Base-by-base conservation (phyloP, 2,329 filamentous ascomycete species). In the Fusarium secorum region DNA sequence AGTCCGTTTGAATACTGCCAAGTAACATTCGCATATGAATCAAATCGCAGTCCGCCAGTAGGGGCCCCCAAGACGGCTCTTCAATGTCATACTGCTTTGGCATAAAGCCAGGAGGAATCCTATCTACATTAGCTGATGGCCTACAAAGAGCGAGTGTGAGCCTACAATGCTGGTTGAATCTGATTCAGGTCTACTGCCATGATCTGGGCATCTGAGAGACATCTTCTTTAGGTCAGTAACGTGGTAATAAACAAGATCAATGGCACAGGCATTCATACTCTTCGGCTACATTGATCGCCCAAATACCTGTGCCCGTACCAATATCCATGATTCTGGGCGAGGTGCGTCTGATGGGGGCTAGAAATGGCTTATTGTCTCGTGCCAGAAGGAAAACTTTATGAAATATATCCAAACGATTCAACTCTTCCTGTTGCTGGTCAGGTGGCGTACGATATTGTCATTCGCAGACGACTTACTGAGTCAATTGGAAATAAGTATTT, bases 221-320 rank as follows among this genome's bases (percentile, higher is more conserved):
- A 74, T 20, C 78, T 79, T 35, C 5, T 15, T 10, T 33, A 24
- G 41, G 60, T 64, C 13, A 65, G 67, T 22, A 33, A 36, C 17
- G 38, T 64, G 35, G 52, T 7, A 35, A 11, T 17, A 33, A 7
- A 15, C 15, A 20, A 24, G 10, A 2, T 18, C n/a, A 18, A 41
- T 2, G 39, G 46, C 30, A 11, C 11, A 30, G 33, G 79, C 89
- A 82, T 83, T 79, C 89, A 82, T 84, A 93, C 87, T 92, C 69
- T 70, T 81, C 90, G 69, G 92, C 92, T 82, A 97, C 91, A 73
- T 95, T 92, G 74, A 97, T 93, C 42, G 92, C 89, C 95, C 95
- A 98, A 67, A 97, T 95, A 41, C 94, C 94, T 2, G 94, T 97
- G 24, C 95, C 95, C 70, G 92, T 95, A 44, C 94, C 95, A 58